These are phyloP conservation scores for Populus tremula DNA, from an alignment of 345 rosid genomes.

Conservation along the genomic window DNA sequence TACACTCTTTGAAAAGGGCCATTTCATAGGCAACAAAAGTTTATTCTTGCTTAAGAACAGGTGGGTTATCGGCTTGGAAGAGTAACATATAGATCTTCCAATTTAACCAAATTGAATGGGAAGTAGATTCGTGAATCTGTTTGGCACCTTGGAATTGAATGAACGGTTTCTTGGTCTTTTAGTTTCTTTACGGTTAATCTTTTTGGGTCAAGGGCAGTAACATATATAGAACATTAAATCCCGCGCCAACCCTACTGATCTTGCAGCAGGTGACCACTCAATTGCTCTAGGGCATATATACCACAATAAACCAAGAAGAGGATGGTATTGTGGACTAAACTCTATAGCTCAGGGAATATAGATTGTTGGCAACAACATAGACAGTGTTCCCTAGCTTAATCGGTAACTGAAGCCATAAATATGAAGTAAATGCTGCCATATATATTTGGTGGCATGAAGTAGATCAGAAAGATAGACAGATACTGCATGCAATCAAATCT, in stretches of 20 bases:
- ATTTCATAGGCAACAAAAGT: not conserved
- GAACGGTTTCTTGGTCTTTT: not conserved
- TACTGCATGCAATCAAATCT: not conserved
- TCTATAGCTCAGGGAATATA: not conserved
- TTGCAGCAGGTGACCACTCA: not conserved
- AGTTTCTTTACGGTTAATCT: not conserved
- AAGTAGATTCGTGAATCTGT: not conserved
- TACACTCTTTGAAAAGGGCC: constrained; percentile 1
- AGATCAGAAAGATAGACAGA: not conserved
- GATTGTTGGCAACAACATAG: not conserved
- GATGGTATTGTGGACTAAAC: not conserved
- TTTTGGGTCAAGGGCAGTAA: not conserved
- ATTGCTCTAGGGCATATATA: not conserved
- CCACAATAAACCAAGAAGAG: not conserved
- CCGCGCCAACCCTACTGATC: not conserved
- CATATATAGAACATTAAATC: not conserved
- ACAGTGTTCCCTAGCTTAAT: not conserved
- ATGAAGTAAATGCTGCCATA: not conserved
- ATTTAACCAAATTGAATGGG: not conserved
- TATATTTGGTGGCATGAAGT: not conserved
- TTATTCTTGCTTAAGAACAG: not conserved
- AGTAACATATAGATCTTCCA: not conserved
- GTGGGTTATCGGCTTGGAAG: not conserved
- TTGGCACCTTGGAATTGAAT: not conserved
- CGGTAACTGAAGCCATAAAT: too few relatives aligned